Evolutionary conservation across 805 yeast species (phyloP).

Genomic region (Pichia californica): DNA sequence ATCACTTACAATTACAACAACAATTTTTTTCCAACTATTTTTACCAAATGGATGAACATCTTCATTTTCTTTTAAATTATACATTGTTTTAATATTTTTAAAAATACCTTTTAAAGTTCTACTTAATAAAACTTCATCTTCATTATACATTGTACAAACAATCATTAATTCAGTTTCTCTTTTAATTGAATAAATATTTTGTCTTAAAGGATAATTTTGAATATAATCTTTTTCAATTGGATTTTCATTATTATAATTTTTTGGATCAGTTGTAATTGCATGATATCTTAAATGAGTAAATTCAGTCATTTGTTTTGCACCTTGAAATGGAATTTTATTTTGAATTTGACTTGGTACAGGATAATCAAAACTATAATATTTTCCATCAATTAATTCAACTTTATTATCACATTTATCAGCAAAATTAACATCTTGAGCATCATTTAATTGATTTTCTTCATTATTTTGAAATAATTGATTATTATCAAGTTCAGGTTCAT

Average conservation of each 20-base stretch:
- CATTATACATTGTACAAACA: slow-evolving; percentile 89
- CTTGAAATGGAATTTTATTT: slow-evolving; percentile 38
- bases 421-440: slow-evolving; percentile 17
- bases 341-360: slow-evolving; percentile 67
- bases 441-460: slow-evolving; percentile 11
- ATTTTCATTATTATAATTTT: slow-evolving; percentile 49
- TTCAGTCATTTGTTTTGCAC: slow-evolving; percentile 34
- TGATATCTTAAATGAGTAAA: slow-evolving; percentile 84
- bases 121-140: slow-evolving; percentile 74
- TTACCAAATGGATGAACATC: slow-evolving; percentile 74
- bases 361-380: slow-evolving; percentile 71
- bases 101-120: slow-evolving; percentile 86
- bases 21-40: slow-evolving; percentile 90
- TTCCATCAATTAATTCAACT: slow-evolving; percentile 56
- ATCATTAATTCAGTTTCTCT: slow-evolving; percentile 81
- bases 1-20: slow-evolving; percentile 82
- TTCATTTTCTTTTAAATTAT: slow-evolving; percentile 39
- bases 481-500: slow-evolving; percentile 25
- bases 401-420: slow-evolving; percentile 28
- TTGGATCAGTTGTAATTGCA: slow-evolving; percentile 90
- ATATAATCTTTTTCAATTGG: slow-evolving; percentile 36
- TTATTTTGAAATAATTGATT: slow-evolving; percentile 12
- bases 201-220: slow-evolving; percentile 49
- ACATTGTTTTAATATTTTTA: slow-evolving; percentile 74
- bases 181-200: slow-evolving; percentile 63